Base-by-base conservation (phyloP, 1,284 basidiomycete species). In the Cystobasidium slooffiae region DNA sequence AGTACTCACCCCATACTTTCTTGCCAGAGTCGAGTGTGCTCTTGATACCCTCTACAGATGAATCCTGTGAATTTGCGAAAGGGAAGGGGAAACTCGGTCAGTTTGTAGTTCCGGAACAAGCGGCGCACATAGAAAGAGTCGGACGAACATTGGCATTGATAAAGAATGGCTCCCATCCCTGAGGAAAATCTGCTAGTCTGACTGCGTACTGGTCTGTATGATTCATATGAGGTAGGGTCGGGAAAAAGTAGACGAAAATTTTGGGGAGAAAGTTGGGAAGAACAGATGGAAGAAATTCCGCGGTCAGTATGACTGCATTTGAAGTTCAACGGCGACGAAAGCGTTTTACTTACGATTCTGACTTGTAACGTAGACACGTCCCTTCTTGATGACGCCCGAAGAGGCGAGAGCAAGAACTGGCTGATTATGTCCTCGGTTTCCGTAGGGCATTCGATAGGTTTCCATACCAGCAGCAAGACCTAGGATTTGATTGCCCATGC, bases 371-470 rank as follows among this genome's bases (percentile, higher is more conserved):
- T 98, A 99, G 59, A 99, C 95, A 55, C 96, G 88, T 20, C 96
- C 97, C 63, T 95, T 93, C 81, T 89, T 92, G 85, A 98, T 94
- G 41, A 91, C 93, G 4, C 95, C 94, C 8, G 91, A 88, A 49
- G 88, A 90, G 46, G 93, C 92, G 68, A 98, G 86, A 31, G 96
- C 96, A 46, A 99, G 87, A 18, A 99, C 96, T 52, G 96, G 96
- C 83, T 99, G 96, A 83, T 99, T 99, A 84, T 99, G 97, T n/a
- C 96, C 96, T 80, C 96, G 91, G 83, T 99, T 98, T 39, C 96
- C 95, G 81, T 98, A 98, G 22, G 90, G 93, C 94, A 97, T 97
- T 44, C 94, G 88, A 83, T 98, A 98, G 7, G 95, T 93, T 80
- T 97, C 94, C 76, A 98, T 84, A 55, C 97, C 97, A 22, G 94